These are phyloP conservation scores for Lactifluus piperatus DNA, from an alignment of 768 basidiomycete genomes.

Conservation along the genomic window DNA sequence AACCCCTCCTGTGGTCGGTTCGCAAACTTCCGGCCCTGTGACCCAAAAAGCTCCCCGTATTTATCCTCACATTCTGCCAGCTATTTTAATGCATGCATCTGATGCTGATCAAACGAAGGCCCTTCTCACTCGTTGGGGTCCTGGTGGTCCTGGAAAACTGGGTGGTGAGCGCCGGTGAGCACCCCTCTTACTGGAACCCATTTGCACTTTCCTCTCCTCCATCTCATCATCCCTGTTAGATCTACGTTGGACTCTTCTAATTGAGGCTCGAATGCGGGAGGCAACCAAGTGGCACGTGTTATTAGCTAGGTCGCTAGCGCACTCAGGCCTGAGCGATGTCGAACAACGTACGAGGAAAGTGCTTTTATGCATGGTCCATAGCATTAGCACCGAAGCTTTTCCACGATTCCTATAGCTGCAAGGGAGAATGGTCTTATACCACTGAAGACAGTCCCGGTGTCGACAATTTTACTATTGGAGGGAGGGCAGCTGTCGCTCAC, in stretches of 20 bases:
- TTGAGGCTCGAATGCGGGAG: conserved; percentile 68
- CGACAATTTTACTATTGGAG: conserved; percentile 52
- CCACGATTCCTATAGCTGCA: conserved; percentile 66
- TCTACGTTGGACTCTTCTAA: conserved; percentile 82
- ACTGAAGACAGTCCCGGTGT: conserved; percentile 46
- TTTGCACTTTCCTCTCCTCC: too few relatives aligned
- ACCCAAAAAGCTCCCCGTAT: too few relatives aligned
- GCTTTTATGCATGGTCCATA: conserved; percentile 72
- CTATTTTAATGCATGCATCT: too few relatives aligned
- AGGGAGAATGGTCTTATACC: conserved; percentile 47
- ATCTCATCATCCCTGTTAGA: conserved; percentile 39
- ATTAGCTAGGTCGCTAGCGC: conserved; percentile 72
- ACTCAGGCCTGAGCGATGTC: conserved; percentile 47
- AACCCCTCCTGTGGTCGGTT: too few relatives aligned
- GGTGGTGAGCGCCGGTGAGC: too few relatives aligned
- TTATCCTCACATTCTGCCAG: too few relatives aligned
- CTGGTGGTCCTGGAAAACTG: too few relatives aligned
- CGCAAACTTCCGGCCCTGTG: too few relatives aligned
- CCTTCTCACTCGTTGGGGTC: too few relatives aligned
- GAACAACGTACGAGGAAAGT: conserved; percentile 33
- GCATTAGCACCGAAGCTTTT: conserved; percentile 62
- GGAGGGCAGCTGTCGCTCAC: conserved; percentile 52
- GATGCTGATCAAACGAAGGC: too few relatives aligned
- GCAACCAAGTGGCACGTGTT: conserved; percentile 58
- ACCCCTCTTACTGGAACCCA: too few relatives aligned